Percentiles rank a stretch among this genome's conserved stretches.
These are phyloP conservation scores for Calycina herbarum DNA, from an alignment of 2,329 filamentous ascomycete species.

Conservation along the genomic window DNA sequence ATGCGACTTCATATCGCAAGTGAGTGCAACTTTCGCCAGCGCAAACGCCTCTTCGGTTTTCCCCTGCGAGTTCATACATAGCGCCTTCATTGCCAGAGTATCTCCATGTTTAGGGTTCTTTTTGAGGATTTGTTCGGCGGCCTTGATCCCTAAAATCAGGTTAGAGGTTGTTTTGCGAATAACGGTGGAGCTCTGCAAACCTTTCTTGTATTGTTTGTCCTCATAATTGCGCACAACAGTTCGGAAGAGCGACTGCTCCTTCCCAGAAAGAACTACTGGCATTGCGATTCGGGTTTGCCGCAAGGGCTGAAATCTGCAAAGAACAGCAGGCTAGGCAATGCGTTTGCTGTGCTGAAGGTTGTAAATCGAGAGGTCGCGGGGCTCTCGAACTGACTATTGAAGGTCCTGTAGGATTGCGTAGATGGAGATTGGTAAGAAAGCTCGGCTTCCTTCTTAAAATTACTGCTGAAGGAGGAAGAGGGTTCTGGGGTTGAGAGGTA, in stretches of 20 bases:
- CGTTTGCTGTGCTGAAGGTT: neutral
- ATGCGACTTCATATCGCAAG: slow-evolving; percentile 97
- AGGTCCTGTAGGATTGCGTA: neutral
- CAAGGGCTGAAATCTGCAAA: neutral
- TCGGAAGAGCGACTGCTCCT: slow-evolving; percentile 92
- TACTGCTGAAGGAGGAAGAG: neutral
- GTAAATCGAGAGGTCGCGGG: neutral
- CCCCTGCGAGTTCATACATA: slow-evolving; percentile 91
- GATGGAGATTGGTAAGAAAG: neutral
- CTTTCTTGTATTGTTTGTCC: slow-evolving; percentile 96
- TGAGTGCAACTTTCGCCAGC: slow-evolving; percentile 87
- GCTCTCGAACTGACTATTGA: neutral
- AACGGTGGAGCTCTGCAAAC: slow-evolving; percentile 40
- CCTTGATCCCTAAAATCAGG: slow-evolving; percentile 68
- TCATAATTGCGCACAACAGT: slow-evolving; percentile 96
- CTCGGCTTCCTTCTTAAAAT: neutral
- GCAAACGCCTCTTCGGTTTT: slow-evolving; percentile 93
- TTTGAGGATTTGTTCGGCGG: slow-evolving; percentile 92
- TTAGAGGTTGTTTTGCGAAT: slow-evolving; percentile 16
- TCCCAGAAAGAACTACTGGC: slow-evolving; percentile 75
- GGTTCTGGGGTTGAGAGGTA: neutral
- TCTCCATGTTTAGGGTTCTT: slow-evolving; percentile 97
- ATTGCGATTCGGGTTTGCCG: slow-evolving; percentile 44
- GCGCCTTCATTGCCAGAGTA: slow-evolving; percentile 97
- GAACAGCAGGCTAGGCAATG: neutral